These are phyloP conservation scores for Plasmodium vivax DNA, from an alignment of 169 alveolate genomes.

Conservation along the genomic window DNA sequence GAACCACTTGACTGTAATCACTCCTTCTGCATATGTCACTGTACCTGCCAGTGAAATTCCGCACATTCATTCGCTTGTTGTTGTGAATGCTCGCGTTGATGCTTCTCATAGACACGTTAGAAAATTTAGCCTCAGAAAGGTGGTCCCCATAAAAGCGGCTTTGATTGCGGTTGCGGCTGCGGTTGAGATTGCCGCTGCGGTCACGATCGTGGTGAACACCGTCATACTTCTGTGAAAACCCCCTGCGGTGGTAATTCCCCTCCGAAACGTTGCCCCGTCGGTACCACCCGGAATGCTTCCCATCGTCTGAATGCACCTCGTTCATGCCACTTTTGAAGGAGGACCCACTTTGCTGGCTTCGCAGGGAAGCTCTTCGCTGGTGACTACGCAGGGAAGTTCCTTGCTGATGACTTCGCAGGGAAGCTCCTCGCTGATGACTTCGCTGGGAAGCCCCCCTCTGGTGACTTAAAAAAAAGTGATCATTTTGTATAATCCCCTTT, in stretches of 20 bases:
- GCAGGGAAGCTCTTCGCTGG: not conserved
- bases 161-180: not conserved
- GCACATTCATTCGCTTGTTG: not conserved
- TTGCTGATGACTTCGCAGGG: not conserved
- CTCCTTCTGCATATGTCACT: not conserved
- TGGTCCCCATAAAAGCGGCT: not conserved
- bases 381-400: not conserved
- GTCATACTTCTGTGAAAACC: not conserved
- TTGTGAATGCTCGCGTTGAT: conserved; percentile 63
- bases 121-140: not conserved
- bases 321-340: not conserved
- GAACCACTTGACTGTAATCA: not conserved
- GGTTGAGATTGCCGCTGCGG: not conserved
- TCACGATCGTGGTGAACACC: not conserved
- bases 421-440: not conserved
- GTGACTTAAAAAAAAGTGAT: conserved; percentile 16
- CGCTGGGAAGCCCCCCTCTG: not conserved
- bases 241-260: not conserved
- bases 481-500: conserved; percentile 40
- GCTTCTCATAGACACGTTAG: conserved; percentile 41
- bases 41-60: not conserved
- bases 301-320: not conserved
- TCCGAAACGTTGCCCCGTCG: not conserved
- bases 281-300: not conserved
- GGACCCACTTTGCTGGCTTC: not conserved